phyloP scores from a whole-genome alignment of 2,329 filamentous ascomycete species.

The Alternaria viburni region DNA sequence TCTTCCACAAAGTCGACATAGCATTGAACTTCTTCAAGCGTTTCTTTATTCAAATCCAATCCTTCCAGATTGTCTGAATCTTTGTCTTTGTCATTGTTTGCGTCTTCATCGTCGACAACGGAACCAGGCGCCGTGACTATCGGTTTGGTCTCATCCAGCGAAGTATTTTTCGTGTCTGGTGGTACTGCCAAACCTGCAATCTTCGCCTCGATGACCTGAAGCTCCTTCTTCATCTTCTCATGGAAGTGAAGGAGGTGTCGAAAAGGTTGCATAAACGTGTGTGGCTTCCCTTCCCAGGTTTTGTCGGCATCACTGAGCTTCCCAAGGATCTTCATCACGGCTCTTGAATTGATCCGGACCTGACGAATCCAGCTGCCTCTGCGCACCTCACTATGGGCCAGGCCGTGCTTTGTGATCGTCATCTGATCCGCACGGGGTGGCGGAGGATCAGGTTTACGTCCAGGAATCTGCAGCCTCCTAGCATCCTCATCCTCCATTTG shows the following conservation, averaged over 20 bases:
- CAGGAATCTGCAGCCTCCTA: background rate
- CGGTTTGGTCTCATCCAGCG: background rate
- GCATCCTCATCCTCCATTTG: background rate
- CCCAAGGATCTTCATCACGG: background rate
- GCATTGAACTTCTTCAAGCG: background rate
- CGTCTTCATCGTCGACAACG: background rate
- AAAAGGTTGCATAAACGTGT: background rate
- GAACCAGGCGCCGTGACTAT: background rate
- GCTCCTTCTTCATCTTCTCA: background rate
- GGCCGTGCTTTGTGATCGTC: background rate
- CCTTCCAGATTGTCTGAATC: background rate
- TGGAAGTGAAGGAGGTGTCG: background rate
- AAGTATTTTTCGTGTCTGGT: rapidly evolving
- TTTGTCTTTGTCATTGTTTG: background rate
- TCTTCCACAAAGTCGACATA: background rate
- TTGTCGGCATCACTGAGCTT: background rate
- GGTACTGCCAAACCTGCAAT: background rate
- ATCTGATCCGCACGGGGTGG: background rate
- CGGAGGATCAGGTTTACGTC: background rate
- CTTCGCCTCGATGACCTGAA: background rate
- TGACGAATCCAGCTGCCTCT: background rate
- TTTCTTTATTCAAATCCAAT: background rate
- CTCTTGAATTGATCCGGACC: background rate
- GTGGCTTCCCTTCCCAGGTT: background rate
- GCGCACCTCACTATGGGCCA: background rate